phyloP scores from a whole-genome alignment of 2,329 filamentous ascomycete species.

The Fusarium sublunatum region DNA sequence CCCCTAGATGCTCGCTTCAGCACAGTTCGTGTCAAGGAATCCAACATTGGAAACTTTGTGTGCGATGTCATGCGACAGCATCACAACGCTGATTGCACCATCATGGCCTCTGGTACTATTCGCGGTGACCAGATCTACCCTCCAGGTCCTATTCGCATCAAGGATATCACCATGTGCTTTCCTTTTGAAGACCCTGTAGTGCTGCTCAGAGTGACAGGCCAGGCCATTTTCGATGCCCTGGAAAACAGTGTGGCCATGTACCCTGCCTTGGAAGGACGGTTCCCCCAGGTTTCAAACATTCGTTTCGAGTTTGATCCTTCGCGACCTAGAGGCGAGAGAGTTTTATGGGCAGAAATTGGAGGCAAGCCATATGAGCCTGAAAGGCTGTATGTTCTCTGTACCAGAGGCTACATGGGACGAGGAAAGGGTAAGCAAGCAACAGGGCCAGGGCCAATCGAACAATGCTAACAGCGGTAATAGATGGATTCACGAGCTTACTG shows the following conservation, averaged over 20 bases:
- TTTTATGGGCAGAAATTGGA: slow-evolving; percentile 71
- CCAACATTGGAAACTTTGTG: slow-evolving; percentile 90
- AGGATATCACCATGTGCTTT: slow-evolving; percentile 89
- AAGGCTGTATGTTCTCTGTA: slow-evolving; percentile 77
- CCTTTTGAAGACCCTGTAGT: slow-evolving; percentile 93
- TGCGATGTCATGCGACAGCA: slow-evolving; percentile 91
- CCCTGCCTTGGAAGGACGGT: slow-evolving; percentile 84
- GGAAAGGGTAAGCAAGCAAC: slow-evolving; percentile 68
- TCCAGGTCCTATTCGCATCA: slow-evolving; percentile 79
- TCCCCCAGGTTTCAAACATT: slow-evolving; percentile 89
- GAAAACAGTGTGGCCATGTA: slow-evolving; percentile 86
- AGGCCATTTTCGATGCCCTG: slow-evolving; percentile 79
- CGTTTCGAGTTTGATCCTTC: slow-evolving; percentile 76
- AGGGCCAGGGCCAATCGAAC: too few relatives aligned
- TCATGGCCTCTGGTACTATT: slow-evolving; percentile 89
- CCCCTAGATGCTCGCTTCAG: slow-evolving; percentile 89
- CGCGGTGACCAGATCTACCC: slow-evolving; percentile 90
- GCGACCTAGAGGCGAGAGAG: slow-evolving; percentile 68
- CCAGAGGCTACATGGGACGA: slow-evolving; percentile 87
- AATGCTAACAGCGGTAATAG: slow-evolving; percentile 53
- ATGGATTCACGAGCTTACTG: slow-evolving; percentile 83
- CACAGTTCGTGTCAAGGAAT: slow-evolving; percentile 80
- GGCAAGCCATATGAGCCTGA: slow-evolving; percentile 70
- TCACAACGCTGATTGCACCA: slow-evolving; percentile 81
- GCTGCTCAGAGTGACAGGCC: slow-evolving; percentile 76